These are phyloP conservation scores for Dioszegia aurantiaca DNA, from an alignment of 768 basidiomycete species.

Conservation along the genomic window DNA sequence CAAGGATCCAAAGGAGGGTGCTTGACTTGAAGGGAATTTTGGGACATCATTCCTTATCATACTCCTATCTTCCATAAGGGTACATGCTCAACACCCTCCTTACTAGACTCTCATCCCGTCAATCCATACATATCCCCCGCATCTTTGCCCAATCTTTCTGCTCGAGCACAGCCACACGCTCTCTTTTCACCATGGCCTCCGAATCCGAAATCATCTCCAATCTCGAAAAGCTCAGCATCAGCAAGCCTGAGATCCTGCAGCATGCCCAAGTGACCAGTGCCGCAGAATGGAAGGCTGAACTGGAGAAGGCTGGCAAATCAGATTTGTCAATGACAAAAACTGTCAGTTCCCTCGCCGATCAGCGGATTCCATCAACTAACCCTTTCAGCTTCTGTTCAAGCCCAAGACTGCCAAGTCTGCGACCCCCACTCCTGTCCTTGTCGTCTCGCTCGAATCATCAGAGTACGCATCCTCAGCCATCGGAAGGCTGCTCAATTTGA, in stretches of 20 bases:
- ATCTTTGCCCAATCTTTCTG: background rate
- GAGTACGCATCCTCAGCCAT: conserved; percentile 74
- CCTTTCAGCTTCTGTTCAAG: conserved; percentile 75
- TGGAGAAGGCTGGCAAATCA: conserved; percentile 54
- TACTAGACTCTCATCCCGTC: background rate
- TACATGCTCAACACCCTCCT: conserved; percentile 13
- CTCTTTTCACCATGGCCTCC: conserved; percentile 8
- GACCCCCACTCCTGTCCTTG: conserved; percentile 76
- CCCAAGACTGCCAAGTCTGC: conserved; percentile 92
- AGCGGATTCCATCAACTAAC: background rate
- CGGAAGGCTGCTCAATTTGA: conserved; percentile 66
- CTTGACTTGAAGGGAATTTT: background rate
- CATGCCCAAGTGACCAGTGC: conserved; percentile 70
- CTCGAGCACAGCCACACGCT: background rate
- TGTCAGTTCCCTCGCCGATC: conserved; percentile 20
- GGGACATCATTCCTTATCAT: background rate
- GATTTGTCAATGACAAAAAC: conserved; percentile 42
- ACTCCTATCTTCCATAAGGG: background rate
- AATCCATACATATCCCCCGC: background rate
- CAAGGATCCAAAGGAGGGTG: background rate
- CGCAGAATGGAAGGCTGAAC: conserved; percentile 70
- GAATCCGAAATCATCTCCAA: conserved; percentile 37
- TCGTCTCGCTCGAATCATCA: conserved; percentile 79
- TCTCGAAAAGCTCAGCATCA: conserved; percentile 35
- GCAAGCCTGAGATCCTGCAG: conserved; percentile 51